Conservation (phyloP, 2,329 filamentous ascomycete species). For the Septoria petroselini region DNA sequence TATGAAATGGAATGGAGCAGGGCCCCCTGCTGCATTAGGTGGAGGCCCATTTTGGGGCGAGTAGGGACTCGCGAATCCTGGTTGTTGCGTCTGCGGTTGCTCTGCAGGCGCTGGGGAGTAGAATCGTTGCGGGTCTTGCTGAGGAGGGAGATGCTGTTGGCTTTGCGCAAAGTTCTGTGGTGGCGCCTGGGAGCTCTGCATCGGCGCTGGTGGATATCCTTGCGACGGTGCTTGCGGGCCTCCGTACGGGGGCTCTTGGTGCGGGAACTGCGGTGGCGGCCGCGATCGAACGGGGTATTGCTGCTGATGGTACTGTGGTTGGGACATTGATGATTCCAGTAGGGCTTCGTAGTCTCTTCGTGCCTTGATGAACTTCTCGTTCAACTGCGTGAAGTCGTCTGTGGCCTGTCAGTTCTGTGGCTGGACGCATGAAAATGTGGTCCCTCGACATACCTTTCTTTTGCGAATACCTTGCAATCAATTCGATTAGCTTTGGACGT, state of each 20-base stretch:
- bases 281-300: constrained; percentile 43
- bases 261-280: constrained; percentile 28
- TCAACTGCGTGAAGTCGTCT: constrained; percentile 98
- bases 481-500: constrained; percentile 90
- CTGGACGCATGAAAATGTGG: neutral
- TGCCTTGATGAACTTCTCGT: constrained; percentile 99
- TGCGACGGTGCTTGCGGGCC: constrained; percentile 39
- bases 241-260: constrained; percentile 31
- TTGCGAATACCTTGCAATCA: constrained; percentile 98
- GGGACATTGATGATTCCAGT: constrained; percentile 94
- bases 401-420: constrained; percentile 2
- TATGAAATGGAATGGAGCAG: constrained; percentile 40
- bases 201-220: constrained; percentile 21
- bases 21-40: constrained; percentile 20
- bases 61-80: constrained; percentile 29
- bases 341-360: constrained; percentile 92
- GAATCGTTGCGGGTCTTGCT: constrained; percentile 35
- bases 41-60: constrained; percentile 28
- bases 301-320: constrained; percentile 58
- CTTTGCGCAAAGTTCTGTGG: constrained; percentile 35
- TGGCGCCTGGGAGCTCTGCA: constrained; percentile 14
- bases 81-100: constrained; percentile 31
- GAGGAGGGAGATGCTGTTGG: constrained; percentile 32
- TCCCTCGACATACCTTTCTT: constrained; percentile 73
- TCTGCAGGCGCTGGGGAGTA: constrained; percentile 40